Evolutionary conservation across 495 filamentous ascomycete genomes (phyloP).

Genomic region (Sordaria brevicollis): DNA sequence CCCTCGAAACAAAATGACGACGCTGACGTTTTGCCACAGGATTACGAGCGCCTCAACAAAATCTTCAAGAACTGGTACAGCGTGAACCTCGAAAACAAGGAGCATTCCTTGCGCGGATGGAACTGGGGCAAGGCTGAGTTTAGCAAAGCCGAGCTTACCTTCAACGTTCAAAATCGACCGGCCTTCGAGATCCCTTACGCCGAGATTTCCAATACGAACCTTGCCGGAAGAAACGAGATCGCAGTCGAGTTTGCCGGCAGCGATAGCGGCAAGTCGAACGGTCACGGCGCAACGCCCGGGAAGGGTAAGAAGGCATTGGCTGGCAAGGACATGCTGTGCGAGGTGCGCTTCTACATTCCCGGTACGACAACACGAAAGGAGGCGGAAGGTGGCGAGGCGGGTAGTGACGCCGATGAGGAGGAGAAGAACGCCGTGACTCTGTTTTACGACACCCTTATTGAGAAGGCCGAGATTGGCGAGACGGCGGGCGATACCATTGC

Average conservation of each 20-base stretch:
- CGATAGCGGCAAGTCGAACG: slow-evolving; percentile 57
- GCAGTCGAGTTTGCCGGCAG: slow-evolving; percentile 81
- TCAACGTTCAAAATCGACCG: slow-evolving; percentile 94
- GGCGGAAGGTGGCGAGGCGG: slow-evolving; percentile 62
- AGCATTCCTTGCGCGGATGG: slow-evolving; percentile 94
- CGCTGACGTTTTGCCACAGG: slow-evolving; percentile 38
- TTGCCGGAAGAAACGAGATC: slow-evolving; percentile 96
- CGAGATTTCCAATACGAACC: slow-evolving; percentile 95
- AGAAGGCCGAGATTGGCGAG: slow-evolving; percentile 98
- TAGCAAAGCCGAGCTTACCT: slow-evolving; percentile 84
- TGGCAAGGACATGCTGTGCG: slow-evolving; percentile 83
- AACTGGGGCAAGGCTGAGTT: slow-evolving; percentile 99
- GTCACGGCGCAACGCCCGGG: slow-evolving; percentile 65
- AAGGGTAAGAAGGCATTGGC: slow-evolving; percentile 83
- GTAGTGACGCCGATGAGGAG: slow-evolving; percentile 58
- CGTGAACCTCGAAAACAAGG: slow-evolving; percentile 78
- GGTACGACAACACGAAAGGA: slow-evolving; percentile 81
- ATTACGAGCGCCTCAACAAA: slow-evolving; percentile 80
- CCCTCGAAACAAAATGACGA: not conserved
- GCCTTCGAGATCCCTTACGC: slow-evolving; percentile 97
- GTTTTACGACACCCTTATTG: slow-evolving; percentile 95
- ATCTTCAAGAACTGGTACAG: slow-evolving; percentile 96
- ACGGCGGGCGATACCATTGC: slow-evolving; percentile 95
- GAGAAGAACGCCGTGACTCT: slow-evolving; percentile 89
- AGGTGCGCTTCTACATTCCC: slow-evolving; percentile 98